Conservation (phyloP, 2,329 filamentous ascomycete species). For the Xylaria sp. region DNA sequence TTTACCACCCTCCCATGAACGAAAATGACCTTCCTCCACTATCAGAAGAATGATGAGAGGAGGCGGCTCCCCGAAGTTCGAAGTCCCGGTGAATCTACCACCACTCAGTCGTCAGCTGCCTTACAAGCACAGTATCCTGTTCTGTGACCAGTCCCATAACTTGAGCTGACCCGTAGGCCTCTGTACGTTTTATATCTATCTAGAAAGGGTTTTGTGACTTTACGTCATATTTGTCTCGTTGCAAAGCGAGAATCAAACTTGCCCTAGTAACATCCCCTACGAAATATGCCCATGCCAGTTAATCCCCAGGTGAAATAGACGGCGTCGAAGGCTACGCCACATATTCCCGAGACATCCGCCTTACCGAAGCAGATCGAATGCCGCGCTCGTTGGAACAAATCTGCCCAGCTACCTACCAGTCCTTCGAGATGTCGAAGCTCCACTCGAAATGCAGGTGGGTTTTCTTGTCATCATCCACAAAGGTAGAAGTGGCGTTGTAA, state of each 20-base stretch:
- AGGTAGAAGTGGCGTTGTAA: conserved; percentile 87
- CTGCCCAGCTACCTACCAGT: conserved; percentile 66
- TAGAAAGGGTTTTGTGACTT: too few species aligned
- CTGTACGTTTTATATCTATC: background rate
- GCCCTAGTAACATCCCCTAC: background rate
- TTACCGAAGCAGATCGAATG: conserved; percentile 2
- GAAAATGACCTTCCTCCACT: background rate
- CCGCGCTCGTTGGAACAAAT: background rate
- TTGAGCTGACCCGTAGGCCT: background rate
- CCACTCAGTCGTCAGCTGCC: too few species aligned
- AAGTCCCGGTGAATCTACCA: background rate
- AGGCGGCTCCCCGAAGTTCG: background rate
- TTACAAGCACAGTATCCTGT: too few species aligned
- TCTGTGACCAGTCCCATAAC: background rate
- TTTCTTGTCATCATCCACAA: conserved; percentile 93
- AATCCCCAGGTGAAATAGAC: background rate
- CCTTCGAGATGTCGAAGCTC: conserved; percentile 95
- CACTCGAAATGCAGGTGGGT: conserved; percentile 91
- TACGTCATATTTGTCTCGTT: background rate
- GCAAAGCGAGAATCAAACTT: background rate
- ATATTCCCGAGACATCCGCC: background rate
- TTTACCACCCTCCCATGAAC: background rate
- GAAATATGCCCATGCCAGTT: background rate
- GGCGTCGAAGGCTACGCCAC: background rate
- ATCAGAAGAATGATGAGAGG: background rate